Conservation (phyloP, 140 eudicot genomes). For the Eryngium alpinum region DNA sequence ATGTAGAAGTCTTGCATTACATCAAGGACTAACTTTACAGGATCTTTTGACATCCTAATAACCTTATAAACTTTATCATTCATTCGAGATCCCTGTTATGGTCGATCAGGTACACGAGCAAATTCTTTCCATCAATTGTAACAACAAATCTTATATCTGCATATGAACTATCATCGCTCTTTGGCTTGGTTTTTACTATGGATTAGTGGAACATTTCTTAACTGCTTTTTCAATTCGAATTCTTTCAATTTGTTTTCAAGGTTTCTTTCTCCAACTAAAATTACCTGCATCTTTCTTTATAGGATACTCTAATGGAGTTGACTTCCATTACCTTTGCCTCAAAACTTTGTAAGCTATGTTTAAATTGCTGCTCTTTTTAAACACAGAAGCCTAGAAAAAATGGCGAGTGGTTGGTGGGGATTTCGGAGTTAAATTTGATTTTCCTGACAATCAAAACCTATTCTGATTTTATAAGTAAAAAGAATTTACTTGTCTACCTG, state of each 20-base stretch:
- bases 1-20: slow-evolving; percentile 32
- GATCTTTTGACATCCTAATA: slow-evolving; percentile 25
- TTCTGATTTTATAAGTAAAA: no score
- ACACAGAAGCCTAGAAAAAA: no score
- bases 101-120: slow-evolving; percentile 20
- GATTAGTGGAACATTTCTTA: no score
- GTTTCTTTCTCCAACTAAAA: slow-evolving; percentile 25
- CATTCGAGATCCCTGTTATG: slow-evolving; percentile 16
- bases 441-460: no score
- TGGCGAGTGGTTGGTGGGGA: no score
- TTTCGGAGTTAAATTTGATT: no score
- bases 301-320: background rate
- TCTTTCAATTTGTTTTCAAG: slow-evolving; percentile 11
- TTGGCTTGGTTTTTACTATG: background rate
- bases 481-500: no score
- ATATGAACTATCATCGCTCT: background rate
- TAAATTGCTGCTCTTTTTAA: slow-evolving; percentile 8
- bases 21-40: slow-evolving; percentile 34
- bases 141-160: background rate
- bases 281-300: slow-evolving; percentile 21
- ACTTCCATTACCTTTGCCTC: background rate
- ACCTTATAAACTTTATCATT: slow-evolving; percentile 20
- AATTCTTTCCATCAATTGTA: slow-evolving; percentile 19
- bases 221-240: background rate
- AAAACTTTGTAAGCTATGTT: background rate